phyloP scores from a whole-genome alignment of 1,139 yeast species.

The Nadsonia commutata region DNA sequence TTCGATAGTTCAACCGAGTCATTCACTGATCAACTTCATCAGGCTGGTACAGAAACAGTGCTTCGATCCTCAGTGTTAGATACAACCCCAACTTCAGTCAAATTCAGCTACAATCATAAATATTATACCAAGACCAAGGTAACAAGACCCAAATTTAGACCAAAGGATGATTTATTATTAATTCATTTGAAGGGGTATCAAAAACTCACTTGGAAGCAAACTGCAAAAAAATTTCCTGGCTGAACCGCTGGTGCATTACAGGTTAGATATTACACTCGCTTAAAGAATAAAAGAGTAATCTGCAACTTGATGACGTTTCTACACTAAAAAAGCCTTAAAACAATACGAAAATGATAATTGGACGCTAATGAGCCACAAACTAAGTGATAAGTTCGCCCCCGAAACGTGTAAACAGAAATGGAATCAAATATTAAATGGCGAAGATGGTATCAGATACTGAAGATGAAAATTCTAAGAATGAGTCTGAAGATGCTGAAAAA shows the following conservation, averaged over 20 bases:
- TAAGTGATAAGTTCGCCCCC: not conserved
- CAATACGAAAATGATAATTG: not conserved
- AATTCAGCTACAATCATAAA: not conserved
- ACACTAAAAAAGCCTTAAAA: not conserved
- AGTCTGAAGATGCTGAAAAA: too few relatives aligned
- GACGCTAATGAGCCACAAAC: not conserved
- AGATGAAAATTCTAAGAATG: not conserved
- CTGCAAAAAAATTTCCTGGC: not conserved
- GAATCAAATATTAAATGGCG: not conserved
- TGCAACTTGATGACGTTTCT: not conserved
- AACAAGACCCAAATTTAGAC: slow-evolving; percentile 1
- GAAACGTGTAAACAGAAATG: not conserved
- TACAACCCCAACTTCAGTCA: too few relatives aligned
- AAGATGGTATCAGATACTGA: not conserved
- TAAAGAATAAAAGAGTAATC: not conserved
- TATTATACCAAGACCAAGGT: slow-evolving; percentile 4
- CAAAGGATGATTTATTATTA: not conserved
- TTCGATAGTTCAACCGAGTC: too few relatives aligned
- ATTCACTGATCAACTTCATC: too few relatives aligned
- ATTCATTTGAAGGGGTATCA: not conserved
- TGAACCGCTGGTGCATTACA: not conserved
- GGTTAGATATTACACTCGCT: not conserved
- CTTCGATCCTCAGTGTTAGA: too few relatives aligned
- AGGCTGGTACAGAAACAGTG: too few relatives aligned
- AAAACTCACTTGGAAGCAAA: not conserved